A percentile compares a stretch with the other conserved stretches of the same genome.
Conservation (phyloP, 345 rosid genomes). For the Citrus hindsii region DNA sequence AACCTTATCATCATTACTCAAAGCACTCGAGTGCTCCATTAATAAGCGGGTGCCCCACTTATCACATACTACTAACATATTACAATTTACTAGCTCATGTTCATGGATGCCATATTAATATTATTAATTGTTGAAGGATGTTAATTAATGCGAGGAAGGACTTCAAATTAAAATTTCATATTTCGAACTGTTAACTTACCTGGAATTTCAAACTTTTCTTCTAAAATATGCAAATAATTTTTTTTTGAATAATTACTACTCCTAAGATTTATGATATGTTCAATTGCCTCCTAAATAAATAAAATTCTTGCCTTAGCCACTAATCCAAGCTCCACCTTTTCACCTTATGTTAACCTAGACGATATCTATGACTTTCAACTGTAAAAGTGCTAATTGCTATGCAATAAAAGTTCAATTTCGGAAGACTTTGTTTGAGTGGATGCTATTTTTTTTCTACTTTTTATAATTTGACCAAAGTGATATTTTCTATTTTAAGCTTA, state of each 20-base stretch:
- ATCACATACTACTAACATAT: not conserved
- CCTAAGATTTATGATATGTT: not conserved
- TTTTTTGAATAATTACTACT: no score
- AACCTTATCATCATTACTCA: constrained; percentile 12
- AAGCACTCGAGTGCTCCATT: constrained; percentile 18
- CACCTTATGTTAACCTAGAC: constrained; percentile 7
- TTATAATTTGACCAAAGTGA: constrained; percentile 13
- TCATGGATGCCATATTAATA: not conserved
- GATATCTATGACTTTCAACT: constrained; percentile 31
- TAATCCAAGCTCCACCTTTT: no score
- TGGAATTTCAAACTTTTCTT: no score
- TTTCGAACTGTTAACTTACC: no score
- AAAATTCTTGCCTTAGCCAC: not conserved
- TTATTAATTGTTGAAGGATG: no score
- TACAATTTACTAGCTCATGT: not conserved
- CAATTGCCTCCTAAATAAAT: not conserved
- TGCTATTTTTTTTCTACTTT: not conserved
- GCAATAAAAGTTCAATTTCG: not conserved
- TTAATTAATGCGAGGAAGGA: no score
- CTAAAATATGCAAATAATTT: no score
- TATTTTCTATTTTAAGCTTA: not conserved
- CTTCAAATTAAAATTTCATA: no score
- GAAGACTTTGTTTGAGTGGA: not conserved
- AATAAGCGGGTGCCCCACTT: not conserved
- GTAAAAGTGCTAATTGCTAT: constrained; percentile 1